A percentile compares a stretch with the other conserved stretches of the same genome.
Evolutionary conservation across 2,329 filamentous ascomycete genomes (phyloP).

Genomic region (Cercospora sp.): DNA sequence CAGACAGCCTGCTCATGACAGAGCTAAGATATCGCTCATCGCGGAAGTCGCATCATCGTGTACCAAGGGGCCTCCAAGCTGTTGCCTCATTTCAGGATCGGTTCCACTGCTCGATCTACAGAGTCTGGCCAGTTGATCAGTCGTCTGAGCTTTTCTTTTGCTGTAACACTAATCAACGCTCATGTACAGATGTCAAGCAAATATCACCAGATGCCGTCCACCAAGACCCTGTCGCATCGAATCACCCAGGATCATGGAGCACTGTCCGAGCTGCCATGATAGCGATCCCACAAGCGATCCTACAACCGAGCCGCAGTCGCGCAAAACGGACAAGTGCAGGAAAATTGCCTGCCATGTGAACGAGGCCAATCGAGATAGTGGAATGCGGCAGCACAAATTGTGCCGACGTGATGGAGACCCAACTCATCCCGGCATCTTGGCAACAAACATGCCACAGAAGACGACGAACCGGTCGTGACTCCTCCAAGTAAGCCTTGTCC

Average conservation of each 20-base stretch:
- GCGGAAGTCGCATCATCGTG: background rate
- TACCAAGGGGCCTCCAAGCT: background rate
- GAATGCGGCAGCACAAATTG: background rate
- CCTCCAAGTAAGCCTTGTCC: background rate
- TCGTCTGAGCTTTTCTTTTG: background rate
- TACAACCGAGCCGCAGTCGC: background rate
- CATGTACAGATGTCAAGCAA: background rate
- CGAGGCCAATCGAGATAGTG: background rate
- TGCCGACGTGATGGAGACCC: background rate
- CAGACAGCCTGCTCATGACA: background rate
- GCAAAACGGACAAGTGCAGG: background rate
- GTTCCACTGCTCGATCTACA: background rate
- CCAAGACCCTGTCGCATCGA: background rate
- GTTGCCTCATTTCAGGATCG: background rate
- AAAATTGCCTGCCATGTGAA: background rate
- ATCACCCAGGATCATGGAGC: background rate
- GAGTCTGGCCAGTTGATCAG: background rate
- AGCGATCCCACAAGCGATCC: background rate
- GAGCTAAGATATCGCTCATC: background rate
- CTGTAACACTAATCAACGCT: background rate
- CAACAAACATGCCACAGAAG: background rate
- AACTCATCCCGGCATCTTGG: background rate
- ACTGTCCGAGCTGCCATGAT: background rate
- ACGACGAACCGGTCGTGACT: background rate
- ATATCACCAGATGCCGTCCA: background rate